These are phyloP conservation scores for Nannizzia gypsea DNA, from an alignment of 2,329 filamentous ascomycete genomes.

Conservation along the genomic window DNA sequence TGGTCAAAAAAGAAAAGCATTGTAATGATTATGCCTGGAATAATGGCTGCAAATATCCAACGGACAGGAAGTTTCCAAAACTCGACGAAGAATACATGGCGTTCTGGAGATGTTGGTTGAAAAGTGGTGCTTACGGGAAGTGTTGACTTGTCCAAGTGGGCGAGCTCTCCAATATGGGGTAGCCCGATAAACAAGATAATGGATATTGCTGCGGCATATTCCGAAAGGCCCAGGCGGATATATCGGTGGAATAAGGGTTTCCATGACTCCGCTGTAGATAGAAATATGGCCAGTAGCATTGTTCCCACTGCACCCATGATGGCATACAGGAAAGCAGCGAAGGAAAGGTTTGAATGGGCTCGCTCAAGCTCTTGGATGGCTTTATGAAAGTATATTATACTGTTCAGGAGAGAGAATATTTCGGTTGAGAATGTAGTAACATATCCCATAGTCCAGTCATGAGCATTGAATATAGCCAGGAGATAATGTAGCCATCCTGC, in stretches of 20 bases:
- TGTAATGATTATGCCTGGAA: slow-evolving; percentile 53
- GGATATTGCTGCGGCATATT: slow-evolving; percentile 55
- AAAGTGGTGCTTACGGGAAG: slow-evolving; percentile 47
- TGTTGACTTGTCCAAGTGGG: slow-evolving; percentile 46
- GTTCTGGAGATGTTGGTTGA: slow-evolving; percentile 44
- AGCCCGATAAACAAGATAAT: slow-evolving; percentile 55
- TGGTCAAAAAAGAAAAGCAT: slow-evolving; percentile 59
- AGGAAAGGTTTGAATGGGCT: slow-evolving; percentile 44
- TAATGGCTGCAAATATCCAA: slow-evolving; percentile 51
- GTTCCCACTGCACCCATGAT: slow-evolving; percentile 54
- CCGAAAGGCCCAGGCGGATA: slow-evolving; percentile 48
- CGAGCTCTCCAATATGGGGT: slow-evolving; percentile 50
- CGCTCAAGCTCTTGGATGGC: slow-evolving; percentile 52
- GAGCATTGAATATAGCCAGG: slow-evolving; percentile 54
- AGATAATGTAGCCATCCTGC: slow-evolving; percentile 54
- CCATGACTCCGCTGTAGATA: slow-evolving; percentile 52
- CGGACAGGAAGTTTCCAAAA: slow-evolving; percentile 50
- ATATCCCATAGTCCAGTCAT: slow-evolving; percentile 60
- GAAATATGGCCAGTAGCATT: slow-evolving; percentile 49
- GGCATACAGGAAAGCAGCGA: slow-evolving; percentile 54
- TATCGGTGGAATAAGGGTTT: slow-evolving; percentile 50
- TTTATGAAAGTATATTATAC: slow-evolving; percentile 58
- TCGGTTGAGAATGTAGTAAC: slow-evolving; percentile 56
- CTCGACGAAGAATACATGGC: slow-evolving; percentile 47
- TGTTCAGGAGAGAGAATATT: slow-evolving; percentile 55